Evolutionary conservation across 2,329 filamentous ascomycete genomes (phyloP), one percentile per base, ranked within the genome.

Genomic region (Alternaria sp.): DNA sequence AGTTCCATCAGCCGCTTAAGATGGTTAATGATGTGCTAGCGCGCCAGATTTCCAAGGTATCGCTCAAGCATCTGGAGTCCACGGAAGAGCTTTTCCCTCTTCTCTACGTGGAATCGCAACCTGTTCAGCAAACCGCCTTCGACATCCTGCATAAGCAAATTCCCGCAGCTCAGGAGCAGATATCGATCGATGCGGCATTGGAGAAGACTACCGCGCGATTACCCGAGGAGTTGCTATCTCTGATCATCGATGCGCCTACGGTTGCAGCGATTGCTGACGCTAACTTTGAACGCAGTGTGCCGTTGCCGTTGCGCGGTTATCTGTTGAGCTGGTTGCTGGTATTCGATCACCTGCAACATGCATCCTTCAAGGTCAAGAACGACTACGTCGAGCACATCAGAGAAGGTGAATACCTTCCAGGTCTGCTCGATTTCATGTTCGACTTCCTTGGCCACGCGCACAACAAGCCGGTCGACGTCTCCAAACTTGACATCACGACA

Each of bases 321-420:
- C 85, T 99, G 3, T 84, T 97, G 26, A 91, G 93, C 11, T 99
- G 96, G 96, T 88, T 92, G 67, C 84, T 98, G 1, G 86, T 97
- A 0, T 98, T 97, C 75, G 93, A 97, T 70, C 90, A 95, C 47
- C 96, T 95, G 75, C 83, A 85, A 17, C 88, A 89, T 19, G 89
- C 93, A 12, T 93, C 94, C 0, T 90, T 92, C 78, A 93, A 93
- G 71, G 89, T 98, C 15, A 91, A 93, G 69, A 88, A 88, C 62
- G 90, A 94, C 72, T 98, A 97, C 73, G 87, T 89, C 0, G 88
- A 93, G 23, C 88, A 91, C 62, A 86, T 99, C 59, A 96, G 93
- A 76, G 86, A 91, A 25, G 89, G 90, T 13, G 86, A 89, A 11
- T 90, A 90, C 59, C 81, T 97, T 0, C 80, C 83, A 0, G 88